Evolutionary conservation across 495 filamentous ascomycete genomes (phyloP), one percentile per base, ranked within the genome.

Genomic region (Penicilliopsis zonata): DNA sequence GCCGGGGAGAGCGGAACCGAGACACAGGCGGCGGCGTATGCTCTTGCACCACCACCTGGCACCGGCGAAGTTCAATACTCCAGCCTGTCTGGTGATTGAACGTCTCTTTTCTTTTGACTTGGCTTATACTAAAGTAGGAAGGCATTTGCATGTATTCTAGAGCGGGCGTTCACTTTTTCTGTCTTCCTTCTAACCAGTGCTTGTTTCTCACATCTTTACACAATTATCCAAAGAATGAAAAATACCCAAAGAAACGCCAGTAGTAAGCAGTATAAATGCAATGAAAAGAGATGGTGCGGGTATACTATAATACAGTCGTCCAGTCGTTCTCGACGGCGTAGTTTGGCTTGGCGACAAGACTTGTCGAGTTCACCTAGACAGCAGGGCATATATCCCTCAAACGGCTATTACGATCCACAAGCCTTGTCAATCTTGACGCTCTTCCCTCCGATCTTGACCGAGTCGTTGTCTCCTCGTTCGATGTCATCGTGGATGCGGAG

Each of bases 391-490:
- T n/a, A n/a, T n/a, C n/a, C n/a, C n/a, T 5, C 18, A 14, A 13
- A 22, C 18, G 23, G 8, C 2, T 19, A 37, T 48, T 40, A 60
- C 33, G 54, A 55, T 4, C 60, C 63, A 37, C 61, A 63, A 13
- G 63, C 41, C 48, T 65, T 61, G 33, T 64, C 57, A 28, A 67
- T 43, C 50, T 64, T 67, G 21, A 65, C 56, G 10, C 52, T 37
- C 47, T 59, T 50, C 16, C 47, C 55, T 1, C 53, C 63, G 34
- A 73, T 47, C 54, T 84, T 86, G 43, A 92, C 72, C 5, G 76
- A 80, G 34, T 92, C 82, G 46, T 98, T 98, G 61, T 94, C 83
- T 18, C 87, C 86, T 20, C 83, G 68, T 55, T 96, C 90, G 27
- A 82, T 98, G 34, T 87, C 63, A 30, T 92, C 72, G 52, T 94